Conservation (phyloP, 129 eudicot species). For the sunflower (Helianthus annuus) region HanXRQr2.0-SUNRISE NC_035445.2:113180469-113180968, state of each 20-base stretch:
- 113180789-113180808: not conserved
- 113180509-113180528: constrained; percentile 4
- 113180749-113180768: not conserved
- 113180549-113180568: constrained; percentile 14
- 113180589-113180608: constrained; percentile 93
- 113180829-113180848: too few relatives aligned
- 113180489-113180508: constrained; percentile 99
- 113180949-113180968: too few relatives aligned
- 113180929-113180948: too few relatives aligned
- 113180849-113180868: too few relatives aligned
- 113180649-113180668: constrained; percentile 63
- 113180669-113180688: not conserved
- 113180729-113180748: too few relatives aligned
- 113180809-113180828: too few relatives aligned
- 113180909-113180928: too few relatives aligned
- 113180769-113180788: not conserved
- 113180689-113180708: not conserved
- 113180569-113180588: constrained; percentile 72
- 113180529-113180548: constrained; percentile 13
- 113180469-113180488: constrained; percentile 94
- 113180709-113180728: not conserved
- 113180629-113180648: constrained; percentile 86
- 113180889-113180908: too few relatives aligned
- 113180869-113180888: too few relatives aligned
- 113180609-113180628: constrained; percentile 91